Percentiles rank a stretch among this genome's conserved stretches.
Evolutionary conservation across 1,139 yeast species (phyloP).

Genomic region (Hyphopichia buzzinii): DNA sequence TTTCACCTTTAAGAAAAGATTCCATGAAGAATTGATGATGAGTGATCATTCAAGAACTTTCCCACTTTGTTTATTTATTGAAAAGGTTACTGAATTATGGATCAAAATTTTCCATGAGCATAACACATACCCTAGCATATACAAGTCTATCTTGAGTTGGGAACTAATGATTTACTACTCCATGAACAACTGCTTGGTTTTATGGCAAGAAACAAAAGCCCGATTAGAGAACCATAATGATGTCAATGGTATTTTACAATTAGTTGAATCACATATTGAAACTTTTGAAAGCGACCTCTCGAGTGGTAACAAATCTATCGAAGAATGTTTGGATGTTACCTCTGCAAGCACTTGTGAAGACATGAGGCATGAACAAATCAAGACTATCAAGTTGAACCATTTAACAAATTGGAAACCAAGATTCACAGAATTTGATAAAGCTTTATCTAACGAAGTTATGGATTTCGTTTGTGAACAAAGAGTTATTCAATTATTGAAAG

Average conservation of each 20-base stretch:
- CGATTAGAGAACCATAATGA: slow-evolving; percentile 43
- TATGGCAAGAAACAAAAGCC: slow-evolving; percentile 72
- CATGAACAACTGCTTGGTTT: slow-evolving; percentile 54
- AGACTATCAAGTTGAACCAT: slow-evolving; percentile 36
- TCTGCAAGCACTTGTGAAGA: slow-evolving; percentile 45
- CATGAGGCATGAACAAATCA: slow-evolving; percentile 57
- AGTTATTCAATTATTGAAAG: slow-evolving; percentile 66
- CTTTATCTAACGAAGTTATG: slow-evolving; percentile 57
- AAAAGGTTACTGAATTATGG: slow-evolving; percentile 39
- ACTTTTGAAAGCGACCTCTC: slow-evolving; percentile 29
- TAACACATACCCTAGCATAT: slow-evolving; percentile 35
- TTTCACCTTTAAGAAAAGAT: slow-evolving; percentile 54
- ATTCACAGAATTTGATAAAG: slow-evolving; percentile 48
- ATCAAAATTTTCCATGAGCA: slow-evolving; percentile 35
- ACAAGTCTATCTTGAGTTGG: slow-evolving; percentile 51
- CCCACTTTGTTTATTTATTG: slow-evolving; percentile 40
- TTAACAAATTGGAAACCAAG: slow-evolving; percentile 32
- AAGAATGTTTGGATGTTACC: slow-evolving; percentile 46
- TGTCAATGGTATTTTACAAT: slow-evolving; percentile 45
- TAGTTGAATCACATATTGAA: slow-evolving; percentile 33
- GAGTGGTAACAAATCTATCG: slow-evolving; percentile 27
- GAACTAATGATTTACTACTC: slow-evolving; percentile 55
- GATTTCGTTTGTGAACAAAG: slow-evolving; percentile 82
- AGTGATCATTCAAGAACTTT: slow-evolving; percentile 45
- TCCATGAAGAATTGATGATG: slow-evolving; percentile 58